Conservation (phyloP, 352 stramenopile genomes). For the Globisporangium echinulatum region DNA sequence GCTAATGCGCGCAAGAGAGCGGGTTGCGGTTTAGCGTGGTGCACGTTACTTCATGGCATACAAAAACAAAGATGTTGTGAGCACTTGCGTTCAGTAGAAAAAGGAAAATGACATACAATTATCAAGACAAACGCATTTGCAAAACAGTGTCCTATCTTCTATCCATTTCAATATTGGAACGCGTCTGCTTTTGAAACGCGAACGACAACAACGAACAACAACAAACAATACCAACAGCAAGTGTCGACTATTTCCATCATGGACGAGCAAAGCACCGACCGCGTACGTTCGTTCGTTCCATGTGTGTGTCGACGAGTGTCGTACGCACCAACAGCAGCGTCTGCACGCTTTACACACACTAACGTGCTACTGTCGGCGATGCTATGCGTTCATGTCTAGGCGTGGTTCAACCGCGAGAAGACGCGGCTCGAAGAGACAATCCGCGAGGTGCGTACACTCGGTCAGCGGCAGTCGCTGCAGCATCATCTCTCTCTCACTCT, state of each 20-base stretch:
- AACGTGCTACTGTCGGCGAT: background rate
- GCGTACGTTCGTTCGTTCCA: constrained; percentile 1
- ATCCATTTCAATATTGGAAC: too few relatives aligned
- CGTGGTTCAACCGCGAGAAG: constrained; percentile 66
- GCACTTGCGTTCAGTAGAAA: background rate
- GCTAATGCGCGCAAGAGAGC: background rate
- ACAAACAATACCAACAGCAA: too few relatives aligned
- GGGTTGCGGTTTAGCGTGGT: background rate
- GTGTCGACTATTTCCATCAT: background rate
- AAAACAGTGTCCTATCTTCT: too few relatives aligned
- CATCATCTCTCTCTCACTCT: background rate
- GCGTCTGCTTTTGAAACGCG: too few relatives aligned
- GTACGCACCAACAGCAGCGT: background rate
- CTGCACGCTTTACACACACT: background rate
- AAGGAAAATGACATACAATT: too few relatives aligned
- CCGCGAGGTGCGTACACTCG: constrained; percentile 35
- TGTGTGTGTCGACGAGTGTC: background rate
- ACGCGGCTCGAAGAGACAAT: constrained; percentile 66
- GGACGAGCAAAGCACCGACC: constrained; percentile 6
- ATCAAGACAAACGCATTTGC: too few relatives aligned
- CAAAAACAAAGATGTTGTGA: background rate
- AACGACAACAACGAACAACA: too few relatives aligned
- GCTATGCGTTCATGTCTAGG: constrained; percentile 14
- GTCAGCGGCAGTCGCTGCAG: background rate
- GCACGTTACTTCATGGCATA: background rate